Evolutionary conservation across 78 protist genomes (phyloP).

Genomic region (Planoprotostelium fungivorum): DNA sequence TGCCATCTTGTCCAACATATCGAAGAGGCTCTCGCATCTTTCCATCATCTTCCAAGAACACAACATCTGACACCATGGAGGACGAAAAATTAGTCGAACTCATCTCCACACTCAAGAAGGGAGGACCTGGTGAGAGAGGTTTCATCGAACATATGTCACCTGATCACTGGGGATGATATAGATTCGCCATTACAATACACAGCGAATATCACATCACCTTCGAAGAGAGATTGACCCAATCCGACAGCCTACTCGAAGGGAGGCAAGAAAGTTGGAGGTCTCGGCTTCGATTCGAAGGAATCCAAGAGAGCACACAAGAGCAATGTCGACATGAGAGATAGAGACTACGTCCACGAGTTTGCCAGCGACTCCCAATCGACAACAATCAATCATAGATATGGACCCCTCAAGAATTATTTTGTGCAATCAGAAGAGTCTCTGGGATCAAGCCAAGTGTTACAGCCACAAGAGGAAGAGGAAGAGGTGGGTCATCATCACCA

Average conservation of each 20-base stretch:
- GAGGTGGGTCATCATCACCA: slow-evolving; percentile 6
- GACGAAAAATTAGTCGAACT: background rate
- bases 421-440: background rate
- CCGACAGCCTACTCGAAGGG: background rate
- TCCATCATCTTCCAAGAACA: no score
- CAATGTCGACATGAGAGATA: background rate
- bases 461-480: slow-evolving; percentile 8
- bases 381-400: background rate
- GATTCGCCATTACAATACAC: background rate
- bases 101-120: background rate
- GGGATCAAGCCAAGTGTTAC: background rate
- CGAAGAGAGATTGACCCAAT: no score
- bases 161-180: background rate
- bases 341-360: no score
- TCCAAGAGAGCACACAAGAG: background rate
- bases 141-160: background rate
- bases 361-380: no score
- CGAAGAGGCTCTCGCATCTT: no score
- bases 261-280: background rate
- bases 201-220: background rate
- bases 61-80: no score
- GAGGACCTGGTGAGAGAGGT: background rate
- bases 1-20: no score
- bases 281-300: background rate
- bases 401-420: background rate